Conservation (phyloP, 2,329 filamentous ascomycete genomes). For the Fusarium miscanthi region DNA sequence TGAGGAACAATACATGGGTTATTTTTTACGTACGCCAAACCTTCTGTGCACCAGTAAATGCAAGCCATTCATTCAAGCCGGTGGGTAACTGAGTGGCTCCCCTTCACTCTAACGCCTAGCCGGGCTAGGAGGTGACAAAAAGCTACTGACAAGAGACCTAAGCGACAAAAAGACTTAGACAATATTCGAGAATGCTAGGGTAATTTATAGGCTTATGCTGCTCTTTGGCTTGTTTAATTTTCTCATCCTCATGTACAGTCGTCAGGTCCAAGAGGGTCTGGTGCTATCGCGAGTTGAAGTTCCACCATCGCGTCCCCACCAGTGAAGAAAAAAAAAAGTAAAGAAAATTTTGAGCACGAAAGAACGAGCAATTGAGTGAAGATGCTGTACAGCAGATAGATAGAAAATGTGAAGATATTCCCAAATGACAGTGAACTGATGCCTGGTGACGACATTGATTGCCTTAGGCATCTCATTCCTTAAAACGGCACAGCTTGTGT, state of each 20-base stretch:
- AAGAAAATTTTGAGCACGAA: not conserved
- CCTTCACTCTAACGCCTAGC: not conserved
- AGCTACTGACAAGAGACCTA: too few relatives aligned
- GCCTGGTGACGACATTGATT: slow-evolving; percentile 22
- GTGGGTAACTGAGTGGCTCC: not conserved
- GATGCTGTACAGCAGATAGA: too few relatives aligned
- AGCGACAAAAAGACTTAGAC: too few relatives aligned
- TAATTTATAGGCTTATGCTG: too few relatives aligned
- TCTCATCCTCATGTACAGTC: too few relatives aligned
- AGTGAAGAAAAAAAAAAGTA: slow-evolving; percentile 1
- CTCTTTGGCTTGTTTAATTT: too few relatives aligned
- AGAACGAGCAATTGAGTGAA: not conserved
- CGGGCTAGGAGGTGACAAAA: too few relatives aligned
- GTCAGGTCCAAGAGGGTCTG: not conserved
- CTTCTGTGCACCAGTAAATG: not conserved
- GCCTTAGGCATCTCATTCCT: slow-evolving; percentile 15
- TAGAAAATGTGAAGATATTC: too few relatives aligned
- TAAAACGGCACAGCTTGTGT: slow-evolving; percentile 1
- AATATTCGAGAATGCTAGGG: too few relatives aligned
- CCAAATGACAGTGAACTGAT: not conserved
- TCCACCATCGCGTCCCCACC: slow-evolving; percentile 5
- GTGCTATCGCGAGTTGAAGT: not conserved
- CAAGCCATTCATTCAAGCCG: not conserved
- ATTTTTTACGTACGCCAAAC: not conserved
- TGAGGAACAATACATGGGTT: not conserved